A percentile compares a stretch with the other conserved stretches of the same genome.
Evolutionary conservation across 345 rosid genomes (phyloP).

Genomic region (Psidium guajava): DNA sequence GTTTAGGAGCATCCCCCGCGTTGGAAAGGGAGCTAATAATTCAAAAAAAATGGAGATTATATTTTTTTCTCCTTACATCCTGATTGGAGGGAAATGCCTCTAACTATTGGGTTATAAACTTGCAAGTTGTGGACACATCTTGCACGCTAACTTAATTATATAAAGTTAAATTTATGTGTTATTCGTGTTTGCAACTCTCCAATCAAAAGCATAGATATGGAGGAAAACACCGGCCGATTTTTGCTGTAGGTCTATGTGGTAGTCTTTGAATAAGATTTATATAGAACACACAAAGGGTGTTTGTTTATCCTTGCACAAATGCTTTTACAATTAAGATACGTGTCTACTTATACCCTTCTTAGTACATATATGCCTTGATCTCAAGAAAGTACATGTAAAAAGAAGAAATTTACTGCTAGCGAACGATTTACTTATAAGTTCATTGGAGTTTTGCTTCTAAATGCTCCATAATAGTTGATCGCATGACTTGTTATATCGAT

Average conservation of each 20-base stretch:
- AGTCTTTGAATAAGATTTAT: not conserved
- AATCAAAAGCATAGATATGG: not conserved
- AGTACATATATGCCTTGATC: not conserved
- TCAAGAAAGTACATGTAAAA: not conserved
- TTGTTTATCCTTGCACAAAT: not conserved
- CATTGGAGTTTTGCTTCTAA: too few relatives aligned
- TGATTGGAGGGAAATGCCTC: not conserved
- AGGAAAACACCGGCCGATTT: not conserved
- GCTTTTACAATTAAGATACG: not conserved
- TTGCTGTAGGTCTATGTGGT: not conserved
- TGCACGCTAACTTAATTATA: not conserved
- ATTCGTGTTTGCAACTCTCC: not conserved
- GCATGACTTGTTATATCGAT: not conserved
- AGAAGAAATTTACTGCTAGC: not conserved
- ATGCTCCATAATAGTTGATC: too few relatives aligned
- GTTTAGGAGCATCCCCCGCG: too few relatives aligned
- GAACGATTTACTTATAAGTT: not conserved
- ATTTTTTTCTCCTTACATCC: not conserved
- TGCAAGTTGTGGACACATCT: not conserved
- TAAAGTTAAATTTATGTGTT: not conserved
- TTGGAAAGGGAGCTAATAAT: too few relatives aligned
- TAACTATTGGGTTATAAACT: not conserved
- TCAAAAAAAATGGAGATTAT: not conserved
- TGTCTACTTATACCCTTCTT: not conserved
- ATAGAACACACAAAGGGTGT: not conserved